Conservation (phyloP, 139 green algal genomes). For the Coelastrella sp. region DNA sequence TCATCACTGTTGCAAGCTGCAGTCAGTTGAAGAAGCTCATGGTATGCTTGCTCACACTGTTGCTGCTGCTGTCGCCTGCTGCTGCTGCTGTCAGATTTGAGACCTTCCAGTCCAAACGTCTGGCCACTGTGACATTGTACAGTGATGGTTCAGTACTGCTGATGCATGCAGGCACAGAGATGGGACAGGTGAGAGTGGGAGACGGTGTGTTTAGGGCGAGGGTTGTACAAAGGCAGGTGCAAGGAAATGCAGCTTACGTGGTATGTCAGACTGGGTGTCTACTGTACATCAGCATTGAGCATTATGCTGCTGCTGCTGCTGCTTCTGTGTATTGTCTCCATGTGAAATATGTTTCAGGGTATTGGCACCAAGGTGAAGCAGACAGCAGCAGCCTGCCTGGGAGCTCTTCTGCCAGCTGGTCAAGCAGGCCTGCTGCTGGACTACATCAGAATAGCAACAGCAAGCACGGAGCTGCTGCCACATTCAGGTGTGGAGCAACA, state of each 20-base stretch:
- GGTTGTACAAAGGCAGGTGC: too few relatives aligned
- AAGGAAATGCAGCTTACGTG: too few relatives aligned
- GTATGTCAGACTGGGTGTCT: too few relatives aligned
- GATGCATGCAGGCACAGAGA: slow-evolving; percentile 27
- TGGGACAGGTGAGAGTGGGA: slow-evolving; percentile 24
- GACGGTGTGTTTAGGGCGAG: too few relatives aligned
- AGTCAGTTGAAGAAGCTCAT: too few relatives aligned
- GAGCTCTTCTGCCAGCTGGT: slow-evolving; percentile 21
- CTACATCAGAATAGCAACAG: background rate
- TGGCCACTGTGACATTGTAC: slow-evolving; percentile 9
- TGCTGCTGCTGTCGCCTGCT: too few relatives aligned
- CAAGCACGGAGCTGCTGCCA: slow-evolving; percentile 38
- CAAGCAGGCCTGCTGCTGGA: background rate
- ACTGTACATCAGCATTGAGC: too few relatives aligned
- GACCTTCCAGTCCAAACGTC: background rate
- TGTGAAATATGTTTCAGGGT: slow-evolving; percentile 6
- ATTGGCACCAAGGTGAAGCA: slow-evolving; percentile 49
- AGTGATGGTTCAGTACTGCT: slow-evolving; percentile 37
- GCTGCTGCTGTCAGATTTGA: slow-evolving; percentile 25
- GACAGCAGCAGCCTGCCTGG: slow-evolving; percentile 8
- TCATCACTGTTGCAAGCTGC: too few relatives aligned
- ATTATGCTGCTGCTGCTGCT: too few relatives aligned
- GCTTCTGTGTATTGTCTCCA: too few relatives aligned
- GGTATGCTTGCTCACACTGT: too few relatives aligned
- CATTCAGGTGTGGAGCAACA: background rate